phyloP scores from a whole-genome alignment of 2,329 filamentous ascomycete genomes.

The Fusarium succisae region DNA sequence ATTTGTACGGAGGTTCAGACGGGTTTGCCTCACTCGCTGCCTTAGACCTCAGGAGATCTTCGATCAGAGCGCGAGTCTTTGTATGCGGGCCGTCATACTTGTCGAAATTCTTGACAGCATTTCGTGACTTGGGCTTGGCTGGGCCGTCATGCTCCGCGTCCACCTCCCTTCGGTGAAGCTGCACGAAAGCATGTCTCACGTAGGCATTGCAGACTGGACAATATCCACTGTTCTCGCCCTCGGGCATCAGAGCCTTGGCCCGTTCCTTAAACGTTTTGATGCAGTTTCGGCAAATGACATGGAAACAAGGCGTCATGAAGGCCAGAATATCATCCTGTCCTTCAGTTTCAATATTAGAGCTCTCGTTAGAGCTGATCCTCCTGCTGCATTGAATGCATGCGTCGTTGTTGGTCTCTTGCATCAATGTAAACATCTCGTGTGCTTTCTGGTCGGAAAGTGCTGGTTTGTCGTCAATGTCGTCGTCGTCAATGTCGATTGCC shows the following conservation, averaged over 20 bases:
- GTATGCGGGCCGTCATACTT: constrained; percentile 88
- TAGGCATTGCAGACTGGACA: constrained; percentile 76
- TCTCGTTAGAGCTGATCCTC: constrained; percentile 66
- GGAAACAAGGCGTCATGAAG: constrained; percentile 86
- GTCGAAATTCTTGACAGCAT: constrained; percentile 65
- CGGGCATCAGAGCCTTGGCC: constrained; percentile 52
- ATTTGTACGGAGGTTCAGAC: constrained; percentile 82
- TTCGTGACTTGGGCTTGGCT: constrained; percentile 48
- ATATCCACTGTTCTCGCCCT: constrained; percentile 54
- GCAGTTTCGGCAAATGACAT: constrained; percentile 83
- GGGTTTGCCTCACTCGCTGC: constrained; percentile 69
- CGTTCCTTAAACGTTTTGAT: constrained; percentile 67
- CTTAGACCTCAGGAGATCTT: constrained; percentile 74
- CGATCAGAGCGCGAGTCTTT: constrained; percentile 84
- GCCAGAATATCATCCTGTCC: constrained; percentile 73
- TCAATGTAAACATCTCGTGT: constrained; percentile 85
- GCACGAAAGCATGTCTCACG: constrained; percentile 71
- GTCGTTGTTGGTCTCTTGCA: constrained; percentile 83
- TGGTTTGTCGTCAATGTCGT: constrained; percentile 68
- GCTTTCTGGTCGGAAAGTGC: constrained; percentile 75
- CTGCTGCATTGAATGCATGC: constrained; percentile 75
- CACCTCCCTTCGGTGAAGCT: constrained; percentile 71
- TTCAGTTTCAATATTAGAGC: constrained; percentile 67
- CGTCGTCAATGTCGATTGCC: constrained; percentile 88
- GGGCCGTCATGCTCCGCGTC: constrained; percentile 66